These are phyloP conservation scores for Santalum album DNA, from an alignment of 164 flowering plant species.

Conservation along the genomic window DNA sequence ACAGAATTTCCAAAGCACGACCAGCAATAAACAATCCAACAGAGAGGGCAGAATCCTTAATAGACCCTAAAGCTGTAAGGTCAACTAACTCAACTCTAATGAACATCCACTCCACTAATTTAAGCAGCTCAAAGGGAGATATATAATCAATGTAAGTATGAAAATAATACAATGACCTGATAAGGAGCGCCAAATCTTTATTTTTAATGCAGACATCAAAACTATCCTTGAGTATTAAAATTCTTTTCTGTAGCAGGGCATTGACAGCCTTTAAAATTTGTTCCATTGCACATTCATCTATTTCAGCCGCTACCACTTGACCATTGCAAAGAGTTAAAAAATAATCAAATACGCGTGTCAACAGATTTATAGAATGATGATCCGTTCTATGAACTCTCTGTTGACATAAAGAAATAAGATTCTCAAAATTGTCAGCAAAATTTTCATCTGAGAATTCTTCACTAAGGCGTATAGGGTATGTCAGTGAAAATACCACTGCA, in stretches of 20 bases:
- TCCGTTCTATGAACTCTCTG: constrained; percentile 36
- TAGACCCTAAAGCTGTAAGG: constrained; percentile 9
- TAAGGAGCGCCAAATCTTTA: constrained; percentile 27
- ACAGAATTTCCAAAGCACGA: constrained; percentile 45
- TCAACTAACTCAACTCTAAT: constrained; percentile 25
- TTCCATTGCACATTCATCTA: constrained; percentile 12
- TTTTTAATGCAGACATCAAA: constrained; percentile 30
- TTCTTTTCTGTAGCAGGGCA: constrained; percentile 22
- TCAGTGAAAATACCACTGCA: constrained; percentile 30
- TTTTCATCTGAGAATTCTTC: constrained; percentile 13
- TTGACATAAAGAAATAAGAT: constrained; percentile 19
- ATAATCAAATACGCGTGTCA: constrained; percentile 31
- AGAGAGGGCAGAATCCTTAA: constrained; percentile 25
- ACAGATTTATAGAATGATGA: constrained; percentile 27
- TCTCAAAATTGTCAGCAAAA: constrained; percentile 18
- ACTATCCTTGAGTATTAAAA: constrained; percentile 31
- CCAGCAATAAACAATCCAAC: constrained; percentile 46
- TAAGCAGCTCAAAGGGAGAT: constrained; percentile 65
- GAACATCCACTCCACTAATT: constrained; percentile 53
- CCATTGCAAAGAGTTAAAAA: constrained; percentile 20
- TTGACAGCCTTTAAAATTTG: constrained; percentile 31
- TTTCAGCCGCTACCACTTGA: constrained; percentile 9
- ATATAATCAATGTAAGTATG: constrained; percentile 38
- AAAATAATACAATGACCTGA: constrained; percentile 37
- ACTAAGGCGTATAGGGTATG: constrained; percentile 21